A percentile compares a stretch with the other conserved stretches of the same genome.
phyloP scores from a whole-genome alignment of 805 yeast species.

The Osmozyma mogii region DNA sequence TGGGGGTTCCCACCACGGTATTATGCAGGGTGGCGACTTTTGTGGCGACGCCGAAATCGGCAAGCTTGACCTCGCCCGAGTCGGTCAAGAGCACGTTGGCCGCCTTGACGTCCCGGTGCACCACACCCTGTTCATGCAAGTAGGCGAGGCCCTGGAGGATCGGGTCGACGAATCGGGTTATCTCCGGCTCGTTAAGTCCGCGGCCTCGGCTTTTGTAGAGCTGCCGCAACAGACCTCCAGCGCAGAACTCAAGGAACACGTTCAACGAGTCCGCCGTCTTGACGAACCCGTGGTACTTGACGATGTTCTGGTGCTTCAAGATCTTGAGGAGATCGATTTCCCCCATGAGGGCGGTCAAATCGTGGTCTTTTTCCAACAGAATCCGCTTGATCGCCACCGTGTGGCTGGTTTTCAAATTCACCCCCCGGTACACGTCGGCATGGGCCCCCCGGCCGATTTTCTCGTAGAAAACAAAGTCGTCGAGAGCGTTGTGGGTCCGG shows the following conservation, averaged over 20 bases:
- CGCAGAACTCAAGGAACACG: slow-evolving; percentile 49
- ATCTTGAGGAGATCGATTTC: slow-evolving; percentile 62
- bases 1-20: slow-evolving; percentile 76
- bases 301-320: slow-evolving; percentile 44
- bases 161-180: slow-evolving; percentile 35
- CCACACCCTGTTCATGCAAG: slow-evolving; percentile 64
- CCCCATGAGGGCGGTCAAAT: slow-evolving; percentile 44
- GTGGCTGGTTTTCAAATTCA: slow-evolving; percentile 55
- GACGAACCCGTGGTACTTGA: slow-evolving; percentile 61
- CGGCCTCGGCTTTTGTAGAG: slow-evolving; percentile 40
- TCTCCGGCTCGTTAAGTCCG: slow-evolving; percentile 46
- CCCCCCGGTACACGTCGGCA: slow-evolving; percentile 77
- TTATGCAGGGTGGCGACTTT: slow-evolving; percentile 28
- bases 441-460: slow-evolving; percentile 87
- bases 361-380: slow-evolving; percentile 43
- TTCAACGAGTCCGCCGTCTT: slow-evolving; percentile 44
- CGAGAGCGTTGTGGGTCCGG: slow-evolving; percentile 34
- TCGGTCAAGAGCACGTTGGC: slow-evolving; percentile 14
- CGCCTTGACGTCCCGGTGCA: slow-evolving; percentile 75
- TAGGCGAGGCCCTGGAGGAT: slow-evolving; percentile 50
- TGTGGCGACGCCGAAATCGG: slow-evolving; percentile 82
- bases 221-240: slow-evolving; percentile 58
- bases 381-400: slow-evolving; percentile 78
- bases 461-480: slow-evolving; percentile 46
- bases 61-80: slow-evolving; percentile 12